Evolutionary conservation across 2,329 filamentous ascomycete genomes (phyloP).

Genomic region (Penicillium concentricum): DNA sequence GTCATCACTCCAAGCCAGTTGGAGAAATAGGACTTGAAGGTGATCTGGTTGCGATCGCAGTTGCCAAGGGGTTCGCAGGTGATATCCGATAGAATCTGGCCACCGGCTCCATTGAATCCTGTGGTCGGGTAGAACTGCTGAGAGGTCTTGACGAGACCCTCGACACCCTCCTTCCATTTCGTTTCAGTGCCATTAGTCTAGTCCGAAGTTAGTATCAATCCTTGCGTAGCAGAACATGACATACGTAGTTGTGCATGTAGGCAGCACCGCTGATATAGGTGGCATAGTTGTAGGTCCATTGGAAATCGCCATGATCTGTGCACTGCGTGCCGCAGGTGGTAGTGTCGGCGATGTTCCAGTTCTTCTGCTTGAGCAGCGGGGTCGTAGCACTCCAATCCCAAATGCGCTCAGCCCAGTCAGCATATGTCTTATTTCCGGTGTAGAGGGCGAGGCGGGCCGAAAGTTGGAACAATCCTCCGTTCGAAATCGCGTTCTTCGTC

Average conservation of each 20-base stretch:
- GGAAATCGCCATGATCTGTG: conserved; percentile 51
- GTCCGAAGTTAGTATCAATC: conserved; percentile 8
- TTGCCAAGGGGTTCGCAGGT: conserved; percentile 62
- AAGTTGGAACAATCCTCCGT: conserved; percentile 59
- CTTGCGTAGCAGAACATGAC: conserved; percentile 8
- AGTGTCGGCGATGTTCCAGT: conserved; percentile 57
- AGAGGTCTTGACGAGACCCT: conserved; percentile 56
- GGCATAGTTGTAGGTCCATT: conserved; percentile 60
- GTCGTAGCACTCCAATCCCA: conserved; percentile 58
- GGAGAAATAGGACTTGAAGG: conserved; percentile 70
- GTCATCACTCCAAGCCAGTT: conserved; percentile 65
- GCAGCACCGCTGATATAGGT: conserved; percentile 58
- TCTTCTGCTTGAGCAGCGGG: conserved; percentile 51
- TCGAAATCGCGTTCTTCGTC: conserved; percentile 60
- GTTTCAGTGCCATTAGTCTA: conserved; percentile 40
- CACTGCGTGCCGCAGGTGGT: conserved; percentile 53
- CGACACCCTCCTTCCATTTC: conserved; percentile 59
- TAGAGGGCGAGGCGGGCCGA: conserved; percentile 70
- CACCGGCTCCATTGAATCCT: conserved; percentile 26
- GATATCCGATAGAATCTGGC: conserved; percentile 63
- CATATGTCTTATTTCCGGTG: conserved; percentile 76
- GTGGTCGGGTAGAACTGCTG: conserved; percentile 53
- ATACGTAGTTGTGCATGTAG: conserved; percentile 56
- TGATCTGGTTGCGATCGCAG: conserved; percentile 71
- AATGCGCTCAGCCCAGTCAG: conserved; percentile 71